phyloP scores from a whole-genome alignment of 345 rosid species.

The Acer yangbiense region DNA sequence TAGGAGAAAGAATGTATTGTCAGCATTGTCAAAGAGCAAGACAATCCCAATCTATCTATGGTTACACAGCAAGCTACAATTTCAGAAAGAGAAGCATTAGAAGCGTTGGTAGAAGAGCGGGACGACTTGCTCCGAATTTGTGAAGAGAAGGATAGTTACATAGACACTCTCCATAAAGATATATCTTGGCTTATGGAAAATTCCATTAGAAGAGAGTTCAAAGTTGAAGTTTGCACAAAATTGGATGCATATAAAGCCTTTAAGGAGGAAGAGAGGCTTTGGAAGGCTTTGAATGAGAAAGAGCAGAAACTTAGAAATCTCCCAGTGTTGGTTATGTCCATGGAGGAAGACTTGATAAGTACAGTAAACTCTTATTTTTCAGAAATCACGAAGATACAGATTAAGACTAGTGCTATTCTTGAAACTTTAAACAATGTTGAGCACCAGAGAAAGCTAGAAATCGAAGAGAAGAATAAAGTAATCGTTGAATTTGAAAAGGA shows the following conservation, averaged over 20 bases:
- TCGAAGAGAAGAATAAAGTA: constrained; percentile 2
- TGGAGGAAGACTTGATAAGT: constrained; percentile 12
- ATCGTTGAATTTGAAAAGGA: background rate
- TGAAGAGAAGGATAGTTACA: constrained; percentile 2
- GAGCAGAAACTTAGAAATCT: background rate
- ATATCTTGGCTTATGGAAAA: constrained; percentile 11
- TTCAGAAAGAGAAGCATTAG: background rate
- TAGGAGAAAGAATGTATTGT: background rate
- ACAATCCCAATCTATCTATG: background rate
- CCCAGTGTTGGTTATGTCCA: background rate
- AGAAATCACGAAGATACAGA: background rate
- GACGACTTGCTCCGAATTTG: background rate
- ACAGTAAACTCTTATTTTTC: background rate
- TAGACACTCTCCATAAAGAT: background rate
- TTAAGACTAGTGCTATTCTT: background rate
- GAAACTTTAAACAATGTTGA: background rate
- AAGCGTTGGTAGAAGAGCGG: background rate
- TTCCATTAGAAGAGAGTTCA: background rate
- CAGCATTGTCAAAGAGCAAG: too few species aligned
- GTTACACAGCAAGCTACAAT: background rate
- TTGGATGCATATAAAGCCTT: constrained; percentile 6
- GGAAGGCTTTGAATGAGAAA: background rate
- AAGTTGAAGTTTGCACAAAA: background rate
- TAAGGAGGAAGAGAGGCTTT: constrained; percentile 2
- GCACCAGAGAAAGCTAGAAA: background rate